Conservation (phyloP, 192 early-diverging fungal genomes). For the Neocallimastix lanati region DNA sequence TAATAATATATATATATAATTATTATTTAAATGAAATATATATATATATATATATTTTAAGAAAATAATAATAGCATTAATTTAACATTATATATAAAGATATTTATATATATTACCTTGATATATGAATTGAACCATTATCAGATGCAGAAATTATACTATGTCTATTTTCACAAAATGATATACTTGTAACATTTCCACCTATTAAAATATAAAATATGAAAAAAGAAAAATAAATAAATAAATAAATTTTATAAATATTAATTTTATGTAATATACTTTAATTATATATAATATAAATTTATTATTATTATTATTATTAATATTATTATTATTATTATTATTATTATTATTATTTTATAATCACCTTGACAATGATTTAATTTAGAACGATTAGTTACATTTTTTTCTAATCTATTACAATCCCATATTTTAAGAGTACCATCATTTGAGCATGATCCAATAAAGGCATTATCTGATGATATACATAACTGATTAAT, state of each 20-base stretch:
- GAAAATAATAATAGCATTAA: too few relatives aligned
- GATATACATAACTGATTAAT: conserved; percentile 20
- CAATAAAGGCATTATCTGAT: conserved; percentile 29
- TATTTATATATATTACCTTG: conserved; percentile 22
- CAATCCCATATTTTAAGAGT: conserved; percentile 32
- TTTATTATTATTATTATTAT: too few relatives aligned
- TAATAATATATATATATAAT: too few relatives aligned
- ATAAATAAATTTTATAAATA: neutral
- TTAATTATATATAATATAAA: too few relatives aligned
- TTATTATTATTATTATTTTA: neutral
- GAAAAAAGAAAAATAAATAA: neutral
- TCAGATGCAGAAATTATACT: conserved; percentile 60
- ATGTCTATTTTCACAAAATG: conserved; percentile 60
- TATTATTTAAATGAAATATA: too few relatives aligned
- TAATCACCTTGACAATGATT: conserved; percentile 43
- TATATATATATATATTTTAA: too few relatives aligned
- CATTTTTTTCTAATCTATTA: conserved; percentile 57
- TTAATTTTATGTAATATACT: too few relatives aligned
- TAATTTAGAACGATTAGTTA: conserved; percentile 54
- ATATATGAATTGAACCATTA: conserved; percentile 64
- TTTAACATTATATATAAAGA: too few relatives aligned
- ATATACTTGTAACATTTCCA: conserved; percentile 53
- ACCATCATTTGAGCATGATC: conserved; percentile 21
- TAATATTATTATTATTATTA: too few relatives aligned
- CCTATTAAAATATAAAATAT: conserved; percentile 16